A percentile compares a stretch with the other conserved stretches of the same genome.
These are phyloP conservation scores for Spathaspora arborariae DNA, from an alignment of 805 yeast genomes.

Conservation along the genomic window DNA sequence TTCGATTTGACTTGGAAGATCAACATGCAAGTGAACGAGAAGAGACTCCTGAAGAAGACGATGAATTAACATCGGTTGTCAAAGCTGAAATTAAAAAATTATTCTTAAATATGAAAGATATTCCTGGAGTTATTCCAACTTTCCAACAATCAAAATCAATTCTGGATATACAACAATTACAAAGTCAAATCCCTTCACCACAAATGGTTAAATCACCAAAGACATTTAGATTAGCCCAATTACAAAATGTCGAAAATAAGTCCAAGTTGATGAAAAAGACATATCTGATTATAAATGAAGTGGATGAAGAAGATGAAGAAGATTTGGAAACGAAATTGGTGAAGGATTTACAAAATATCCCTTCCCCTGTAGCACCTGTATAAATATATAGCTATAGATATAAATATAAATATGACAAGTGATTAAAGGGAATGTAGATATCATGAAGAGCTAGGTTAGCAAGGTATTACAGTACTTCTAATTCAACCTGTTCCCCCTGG, in stretches of 20 bases:
- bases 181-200: constrained; percentile 13
- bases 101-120: constrained; percentile 27
- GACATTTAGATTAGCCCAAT: constrained; percentile 30
- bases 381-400: too few species aligned
- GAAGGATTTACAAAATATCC: too few species aligned
- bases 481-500: too few species aligned
- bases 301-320: neutral
- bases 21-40: neutral
- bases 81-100: constrained; percentile 30
- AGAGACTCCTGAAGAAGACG: constrained; percentile 7
- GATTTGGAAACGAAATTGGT: neutral
- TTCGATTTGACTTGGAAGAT: constrained; percentile 40
- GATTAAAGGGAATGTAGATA: too few species aligned
- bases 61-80: constrained; percentile 31
- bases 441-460: too few species aligned
- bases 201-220: constrained; percentile 40
- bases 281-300: neutral
- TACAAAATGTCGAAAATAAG: neutral
- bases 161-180: constrained; percentile 11
- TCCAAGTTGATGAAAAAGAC: neutral
- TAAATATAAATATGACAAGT: too few species aligned
- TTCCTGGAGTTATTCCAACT: constrained; percentile 32
- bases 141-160: constrained; percentile 27
- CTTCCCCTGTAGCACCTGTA: too few species aligned
- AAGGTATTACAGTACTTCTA: too few species aligned